Evolutionary conservation across 176 grass and related monocot genomes (phyloP).

Genomic region (Chrysopogon serrulatus): DNA sequence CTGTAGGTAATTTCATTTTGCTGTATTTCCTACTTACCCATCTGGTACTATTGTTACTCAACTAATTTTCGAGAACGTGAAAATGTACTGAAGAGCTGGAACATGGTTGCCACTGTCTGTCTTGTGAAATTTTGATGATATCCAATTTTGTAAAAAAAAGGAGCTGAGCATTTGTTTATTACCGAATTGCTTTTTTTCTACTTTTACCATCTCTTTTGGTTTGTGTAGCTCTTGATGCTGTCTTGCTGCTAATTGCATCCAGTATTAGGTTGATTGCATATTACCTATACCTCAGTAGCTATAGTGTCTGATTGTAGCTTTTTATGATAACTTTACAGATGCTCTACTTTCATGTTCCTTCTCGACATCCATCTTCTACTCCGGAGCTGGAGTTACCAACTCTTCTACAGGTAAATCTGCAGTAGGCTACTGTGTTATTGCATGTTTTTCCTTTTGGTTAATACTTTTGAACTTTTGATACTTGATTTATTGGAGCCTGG

Average conservation of each 20-base stretch:
- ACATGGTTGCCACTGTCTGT: background rate
- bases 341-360: slow-evolving; percentile 91
- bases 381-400: slow-evolving; percentile 80
- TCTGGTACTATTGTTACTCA: background rate
- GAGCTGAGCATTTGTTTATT: background rate
- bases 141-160: background rate
- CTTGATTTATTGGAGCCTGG: background rate
- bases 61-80: background rate
- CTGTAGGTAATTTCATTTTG: background rate
- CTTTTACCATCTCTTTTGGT: background rate
- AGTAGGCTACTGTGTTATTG: background rate
- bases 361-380: slow-evolving; percentile 68
- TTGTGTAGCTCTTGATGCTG: background rate
- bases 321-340: slow-evolving; percentile 54
- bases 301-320: background rate
- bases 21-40: background rate
- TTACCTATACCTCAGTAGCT: background rate
- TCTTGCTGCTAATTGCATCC: background rate
- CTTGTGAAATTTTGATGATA: background rate
- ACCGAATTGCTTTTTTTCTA: no score
- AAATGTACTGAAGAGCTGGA: background rate
- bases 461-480: background rate
- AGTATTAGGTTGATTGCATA: background rate
- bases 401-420: slow-evolving; percentile 72
- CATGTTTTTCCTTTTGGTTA: slow-evolving; percentile 5